Conservation (phyloP, 2,329 filamentous ascomycete species). For the Neoascochyta sp. region DNA sequence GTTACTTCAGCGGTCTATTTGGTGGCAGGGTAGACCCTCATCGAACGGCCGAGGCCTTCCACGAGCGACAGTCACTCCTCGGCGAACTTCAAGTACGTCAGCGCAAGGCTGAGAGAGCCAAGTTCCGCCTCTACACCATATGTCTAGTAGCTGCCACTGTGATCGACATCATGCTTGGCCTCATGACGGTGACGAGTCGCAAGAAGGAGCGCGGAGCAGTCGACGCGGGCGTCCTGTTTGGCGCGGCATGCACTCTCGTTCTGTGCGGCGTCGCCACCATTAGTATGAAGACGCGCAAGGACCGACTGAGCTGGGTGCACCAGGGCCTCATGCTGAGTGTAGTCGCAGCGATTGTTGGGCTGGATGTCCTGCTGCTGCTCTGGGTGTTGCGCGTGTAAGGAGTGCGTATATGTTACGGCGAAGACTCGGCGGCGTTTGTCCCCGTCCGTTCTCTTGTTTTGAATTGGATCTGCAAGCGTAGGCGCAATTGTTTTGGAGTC, state of each 20-base stretch:
- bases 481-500: too few relatives aligned
- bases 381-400: conserved; percentile 26
- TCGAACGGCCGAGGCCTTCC: conserved; percentile 44
- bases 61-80: conserved; percentile 49
- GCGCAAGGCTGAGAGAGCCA: conserved; percentile 34
- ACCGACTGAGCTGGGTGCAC: conserved; percentile 32
- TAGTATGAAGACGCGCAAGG: conserved; percentile 31
- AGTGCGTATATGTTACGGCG: too few relatives aligned
- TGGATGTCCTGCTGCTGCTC: conserved; percentile 28
- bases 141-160: conserved; percentile 57
- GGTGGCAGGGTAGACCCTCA: conserved; percentile 21
- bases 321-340: conserved; percentile 26
- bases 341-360: conserved; percentile 21
- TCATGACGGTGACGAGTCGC: conserved; percentile 65
- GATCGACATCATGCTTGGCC: conserved; percentile 61
- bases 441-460: too few relatives aligned
- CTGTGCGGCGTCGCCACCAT: conserved; percentile 27
- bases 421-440: too few relatives aligned
- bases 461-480: too few relatives aligned
- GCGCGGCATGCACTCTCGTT: conserved; percentile 61
- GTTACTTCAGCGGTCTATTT: conserved; percentile 35
- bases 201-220: conserved; percentile 68
- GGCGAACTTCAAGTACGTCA: conserved; percentile 28
- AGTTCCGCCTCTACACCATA: conserved; percentile 46
- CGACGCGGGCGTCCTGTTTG: conserved; percentile 67